A percentile compares a stretch with the other conserved stretches of the same genome.
Conservation (phyloP, 2,329 filamentous ascomycete genomes). For the Stagonosporopsis vannaccii region DNA sequence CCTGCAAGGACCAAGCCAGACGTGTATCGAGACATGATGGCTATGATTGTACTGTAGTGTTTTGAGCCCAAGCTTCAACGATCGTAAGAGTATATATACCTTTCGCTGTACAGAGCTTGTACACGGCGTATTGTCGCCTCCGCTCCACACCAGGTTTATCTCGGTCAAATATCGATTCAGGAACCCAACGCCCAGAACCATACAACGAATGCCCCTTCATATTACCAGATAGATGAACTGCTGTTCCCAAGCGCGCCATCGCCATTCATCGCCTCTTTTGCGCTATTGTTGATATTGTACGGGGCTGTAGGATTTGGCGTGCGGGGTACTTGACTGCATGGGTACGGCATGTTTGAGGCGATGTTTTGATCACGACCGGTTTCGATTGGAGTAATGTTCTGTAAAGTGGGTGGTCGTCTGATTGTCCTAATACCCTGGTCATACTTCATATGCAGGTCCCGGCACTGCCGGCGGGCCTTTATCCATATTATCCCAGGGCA, state of each 20-base stretch:
- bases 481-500: slow-evolving; percentile 13
- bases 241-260: neutral
- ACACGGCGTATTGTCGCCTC: neutral
- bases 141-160: slow-evolving; percentile 1
- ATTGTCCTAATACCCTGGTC: slow-evolving; percentile 9
- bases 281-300: slow-evolving; percentile 2
- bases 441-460: slow-evolving; percentile 13
- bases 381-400: slow-evolving; percentile 4
- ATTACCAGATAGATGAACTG: slow-evolving; percentile 10
- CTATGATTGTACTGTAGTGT: neutral
- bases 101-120: neutral
- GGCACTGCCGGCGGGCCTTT: slow-evolving; percentile 17
- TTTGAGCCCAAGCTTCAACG: neutral
- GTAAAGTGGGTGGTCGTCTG: slow-evolving; percentile 4
- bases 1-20: slow-evolving; percentile 16
- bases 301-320: neutral
- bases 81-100: slow-evolving; percentile 2
- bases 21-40: slow-evolving; percentile 6
- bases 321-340: neutral
- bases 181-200: neutral
- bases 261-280: neutral
- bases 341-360: neutral
- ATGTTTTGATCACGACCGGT: neutral
- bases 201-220: slow-evolving; percentile 1
- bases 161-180: slow-evolving; percentile 7